These are phyloP conservation scores for Athelia sp. DNA, from an alignment of 1,284 basidiomycete genomes.

Conservation along the genomic window DNA sequence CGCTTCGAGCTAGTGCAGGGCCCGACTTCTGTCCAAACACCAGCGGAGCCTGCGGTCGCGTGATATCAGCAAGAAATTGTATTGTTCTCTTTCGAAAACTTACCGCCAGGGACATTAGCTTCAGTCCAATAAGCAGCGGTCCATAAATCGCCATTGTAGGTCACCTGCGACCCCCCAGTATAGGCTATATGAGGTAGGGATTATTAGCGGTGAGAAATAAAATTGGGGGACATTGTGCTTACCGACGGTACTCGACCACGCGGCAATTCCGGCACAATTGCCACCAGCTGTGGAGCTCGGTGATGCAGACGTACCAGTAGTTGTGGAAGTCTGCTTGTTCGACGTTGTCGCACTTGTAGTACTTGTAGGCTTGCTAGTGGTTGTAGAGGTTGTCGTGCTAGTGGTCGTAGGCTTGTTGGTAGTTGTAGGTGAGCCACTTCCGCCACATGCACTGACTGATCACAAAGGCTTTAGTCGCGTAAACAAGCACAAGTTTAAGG, in stretches of 20 bases:
- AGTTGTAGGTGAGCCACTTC: conserved; percentile 20
- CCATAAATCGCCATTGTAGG: conserved; percentile 50
- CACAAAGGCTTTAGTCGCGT: conserved; percentile 4
- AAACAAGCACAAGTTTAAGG: conserved; percentile 1
- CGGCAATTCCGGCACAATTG: conserved; percentile 42
- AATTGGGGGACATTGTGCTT: conserved; percentile 26
- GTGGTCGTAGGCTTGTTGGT: background rate
- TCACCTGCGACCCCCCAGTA: conserved; percentile 45
- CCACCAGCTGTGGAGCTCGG: conserved; percentile 23
- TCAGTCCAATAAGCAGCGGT: conserved; percentile 63
- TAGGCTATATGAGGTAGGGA: conserved; percentile 30
- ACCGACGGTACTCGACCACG: conserved; percentile 43
- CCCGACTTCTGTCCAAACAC: background rate
- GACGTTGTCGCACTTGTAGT: background rate
- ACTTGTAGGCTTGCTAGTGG: conserved; percentile 37
- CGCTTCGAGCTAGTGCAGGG: conserved; percentile 10
- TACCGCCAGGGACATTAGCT: conserved; percentile 50
- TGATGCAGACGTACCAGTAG: conserved; percentile 16
- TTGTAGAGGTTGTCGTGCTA: conserved; percentile 38
- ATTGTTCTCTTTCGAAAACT: conserved; percentile 19
- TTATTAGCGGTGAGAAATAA: conserved; percentile 33
- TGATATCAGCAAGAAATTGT: conserved; percentile 9
- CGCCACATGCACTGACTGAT: conserved; percentile 17
- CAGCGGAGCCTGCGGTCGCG: too few relatives aligned
- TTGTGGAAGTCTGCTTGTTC: conserved; percentile 14